Conservation (phyloP, 2,329 filamentous ascomycete genomes). For the Cryphonectria nitschkei region DNA sequence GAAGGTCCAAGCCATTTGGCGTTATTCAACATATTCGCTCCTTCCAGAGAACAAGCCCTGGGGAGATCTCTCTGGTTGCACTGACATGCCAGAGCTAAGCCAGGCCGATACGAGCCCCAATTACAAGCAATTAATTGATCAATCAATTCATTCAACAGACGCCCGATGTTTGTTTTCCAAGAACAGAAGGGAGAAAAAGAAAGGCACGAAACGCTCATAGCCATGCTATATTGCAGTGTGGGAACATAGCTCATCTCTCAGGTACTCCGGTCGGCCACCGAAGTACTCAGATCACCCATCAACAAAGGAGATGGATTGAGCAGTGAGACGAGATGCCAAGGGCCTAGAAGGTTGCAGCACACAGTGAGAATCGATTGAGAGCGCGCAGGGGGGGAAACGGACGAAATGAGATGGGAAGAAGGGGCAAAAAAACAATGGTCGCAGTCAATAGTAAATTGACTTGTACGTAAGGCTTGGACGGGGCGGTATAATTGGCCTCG, state of each 20-base stretch:
- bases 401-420: neutral
- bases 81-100: neutral
- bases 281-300: conserved; percentile 2
- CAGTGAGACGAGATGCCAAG: neutral
- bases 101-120: neutral
- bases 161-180: neutral
- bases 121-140: neutral
- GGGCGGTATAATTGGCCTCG: neutral
- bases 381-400: neutral
- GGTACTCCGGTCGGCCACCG: conserved; percentile 15
- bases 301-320: neutral
- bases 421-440: neutral
- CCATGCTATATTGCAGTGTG: neutral
- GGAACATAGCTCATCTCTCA: neutral
- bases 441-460: neutral
- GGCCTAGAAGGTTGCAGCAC: neutral
- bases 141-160: neutral
- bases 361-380: too few species aligned
- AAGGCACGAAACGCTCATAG: neutral
- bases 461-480: neutral
- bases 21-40: neutral
- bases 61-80: neutral
- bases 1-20: neutral
- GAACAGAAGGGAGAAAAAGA: neutral
- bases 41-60: neutral